phyloP scores from a whole-genome alignment of 345 rosid genomes.

The Moricandia moricandioides region DNA sequence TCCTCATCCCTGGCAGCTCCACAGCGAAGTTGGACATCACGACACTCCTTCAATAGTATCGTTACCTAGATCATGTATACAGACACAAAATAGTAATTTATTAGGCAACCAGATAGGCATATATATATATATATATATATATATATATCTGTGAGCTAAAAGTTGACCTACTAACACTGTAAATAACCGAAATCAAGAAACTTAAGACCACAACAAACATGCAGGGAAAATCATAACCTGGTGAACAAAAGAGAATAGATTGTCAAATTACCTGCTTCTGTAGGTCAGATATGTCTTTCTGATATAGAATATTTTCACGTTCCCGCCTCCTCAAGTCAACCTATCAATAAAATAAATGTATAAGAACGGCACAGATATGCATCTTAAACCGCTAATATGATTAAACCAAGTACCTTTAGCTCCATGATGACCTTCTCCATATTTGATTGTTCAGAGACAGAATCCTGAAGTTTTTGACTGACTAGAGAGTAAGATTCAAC shows the following conservation, averaged over 20 bases:
- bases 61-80: conserved; percentile 59
- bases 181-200: conserved; percentile 14
- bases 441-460: conserved; percentile 60
- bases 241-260: conserved; percentile 8
- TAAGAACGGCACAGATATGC: conserved; percentile 10
- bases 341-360: conserved; percentile 41
- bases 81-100: conserved; percentile 22
- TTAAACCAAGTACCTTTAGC: conserved; percentile 55
- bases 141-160: conserved; percentile 8
- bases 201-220: conserved; percentile 17
- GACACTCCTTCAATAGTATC: conserved; percentile 88
- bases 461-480: conserved; percentile 72
- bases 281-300: conserved; percentile 81
- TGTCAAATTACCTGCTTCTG: conserved; percentile 63
- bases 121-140: too few relatives aligned
- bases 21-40: conserved; percentile 86
- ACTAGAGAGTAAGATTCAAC: conserved; percentile 71
- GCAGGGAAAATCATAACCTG: conserved; percentile 10
- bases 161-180: conserved; percentile 5
- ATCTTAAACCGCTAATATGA: conserved; percentile 1
- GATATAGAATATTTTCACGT: conserved; percentile 62
- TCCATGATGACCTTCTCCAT: conserved; percentile 70
- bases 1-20: conserved; percentile 54
- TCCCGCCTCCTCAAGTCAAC: conserved; percentile 77
- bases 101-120: conserved; percentile 18